Percentiles rank a stretch among this genome's conserved stretches.
phyloP scores from a whole-genome alignment of 1,139 yeast genomes.

The Lodderomyces pseudojiufengensis region DNA sequence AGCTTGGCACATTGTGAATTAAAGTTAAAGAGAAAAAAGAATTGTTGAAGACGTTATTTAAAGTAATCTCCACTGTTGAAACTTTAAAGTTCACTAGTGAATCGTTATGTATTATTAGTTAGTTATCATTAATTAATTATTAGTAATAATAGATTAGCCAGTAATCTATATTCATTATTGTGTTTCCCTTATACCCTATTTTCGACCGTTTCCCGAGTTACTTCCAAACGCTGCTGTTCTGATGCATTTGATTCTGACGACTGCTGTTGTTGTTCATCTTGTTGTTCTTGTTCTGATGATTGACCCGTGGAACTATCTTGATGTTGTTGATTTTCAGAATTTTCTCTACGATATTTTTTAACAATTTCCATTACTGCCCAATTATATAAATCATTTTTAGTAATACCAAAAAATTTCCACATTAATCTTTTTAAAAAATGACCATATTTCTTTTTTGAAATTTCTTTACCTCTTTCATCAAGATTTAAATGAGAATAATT shows the following conservation, averaged over 20 bases:
- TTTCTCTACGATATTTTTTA: constrained; percentile 16
- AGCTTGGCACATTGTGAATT: too few relatives aligned
- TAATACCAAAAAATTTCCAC: constrained; percentile 57
- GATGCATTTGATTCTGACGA: too few relatives aligned
- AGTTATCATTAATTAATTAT: too few relatives aligned
- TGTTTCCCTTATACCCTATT: too few relatives aligned
- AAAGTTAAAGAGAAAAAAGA: too few relatives aligned
- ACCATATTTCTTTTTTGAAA: constrained; percentile 34
- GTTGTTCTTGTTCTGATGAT: constrained; percentile 2
- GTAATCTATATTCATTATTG: too few relatives aligned
- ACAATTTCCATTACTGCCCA: constrained; percentile 49
- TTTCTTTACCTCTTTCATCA: constrained; percentile 41
- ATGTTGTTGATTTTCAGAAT: constrained; percentile 4
- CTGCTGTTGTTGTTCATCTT: background rate
- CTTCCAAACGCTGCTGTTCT: background rate
- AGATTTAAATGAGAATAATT: constrained; percentile 27
- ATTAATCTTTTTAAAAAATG: constrained; percentile 35
- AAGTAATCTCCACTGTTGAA: too few relatives aligned
- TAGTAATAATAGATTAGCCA: too few relatives aligned
- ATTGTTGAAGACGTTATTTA: too few relatives aligned
- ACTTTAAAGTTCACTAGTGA: too few relatives aligned
- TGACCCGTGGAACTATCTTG: too few relatives aligned
- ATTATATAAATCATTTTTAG: constrained; percentile 43
- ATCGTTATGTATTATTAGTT: too few relatives aligned
- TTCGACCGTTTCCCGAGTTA: background rate